These are phyloP conservation scores for Oryza australiensis DNA, from an alignment of 176 grass and related monocot genomes.

Conservation along the genomic window DNA sequence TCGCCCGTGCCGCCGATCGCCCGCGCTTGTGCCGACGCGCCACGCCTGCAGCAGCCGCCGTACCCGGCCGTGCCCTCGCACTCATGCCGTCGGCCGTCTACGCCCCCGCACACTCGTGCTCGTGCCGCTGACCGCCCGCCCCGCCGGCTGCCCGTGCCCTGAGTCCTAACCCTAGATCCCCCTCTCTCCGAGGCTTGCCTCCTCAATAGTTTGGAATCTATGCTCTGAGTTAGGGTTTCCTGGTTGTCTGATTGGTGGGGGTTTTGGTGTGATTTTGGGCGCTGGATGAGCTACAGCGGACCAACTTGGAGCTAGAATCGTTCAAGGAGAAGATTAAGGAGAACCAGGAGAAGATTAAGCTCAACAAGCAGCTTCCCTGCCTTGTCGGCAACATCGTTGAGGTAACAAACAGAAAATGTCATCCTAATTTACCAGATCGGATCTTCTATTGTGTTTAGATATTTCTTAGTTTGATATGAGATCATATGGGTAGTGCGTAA, in stretches of 20 bases:
- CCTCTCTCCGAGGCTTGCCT: neutral
- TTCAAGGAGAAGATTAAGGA: constrained; percentile 77
- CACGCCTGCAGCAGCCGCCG: too few relatives aligned
- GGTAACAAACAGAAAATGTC: constrained; percentile 30
- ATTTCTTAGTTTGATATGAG: neutral
- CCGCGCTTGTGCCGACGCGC: too few relatives aligned
- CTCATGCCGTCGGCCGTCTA: too few relatives aligned
- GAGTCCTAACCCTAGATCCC: constrained; percentile 24
- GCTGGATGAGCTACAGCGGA: constrained; percentile 73
- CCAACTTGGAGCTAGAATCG: constrained; percentile 65
- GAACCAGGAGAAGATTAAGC: constrained; percentile 91
- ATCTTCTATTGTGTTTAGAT: neutral
- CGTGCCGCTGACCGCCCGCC: too few relatives aligned
- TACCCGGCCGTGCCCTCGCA: too few relatives aligned
- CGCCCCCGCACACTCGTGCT: too few relatives aligned
- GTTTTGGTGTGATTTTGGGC: neutral
- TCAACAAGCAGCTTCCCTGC: constrained; percentile 80
- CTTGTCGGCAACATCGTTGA: constrained; percentile 90
- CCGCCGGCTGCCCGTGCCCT: too few relatives aligned
- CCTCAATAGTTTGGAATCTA: neutral
- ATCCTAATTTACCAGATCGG: neutral
- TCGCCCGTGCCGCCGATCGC: too few relatives aligned
- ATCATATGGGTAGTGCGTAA: neutral
- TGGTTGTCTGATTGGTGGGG: neutral
- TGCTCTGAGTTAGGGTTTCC: neutral